These are phyloP conservation scores for Actinidia arguta DNA, from an alignment of 179 eudicot species.

Conservation along the genomic window DNA sequence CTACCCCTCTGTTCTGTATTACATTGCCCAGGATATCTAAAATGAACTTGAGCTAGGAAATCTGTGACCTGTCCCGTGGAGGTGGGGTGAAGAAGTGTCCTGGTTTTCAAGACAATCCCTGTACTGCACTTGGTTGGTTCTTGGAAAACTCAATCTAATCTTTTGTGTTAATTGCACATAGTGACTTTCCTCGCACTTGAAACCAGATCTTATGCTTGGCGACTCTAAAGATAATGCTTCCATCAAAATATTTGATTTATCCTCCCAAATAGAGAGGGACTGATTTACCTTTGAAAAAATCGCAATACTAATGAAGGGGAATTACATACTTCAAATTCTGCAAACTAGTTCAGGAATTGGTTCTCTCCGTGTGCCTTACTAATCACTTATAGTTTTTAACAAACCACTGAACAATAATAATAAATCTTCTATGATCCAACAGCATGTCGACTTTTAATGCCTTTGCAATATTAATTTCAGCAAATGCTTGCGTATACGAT, in stretches of 20 bases:
- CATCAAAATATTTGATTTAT: not conserved
- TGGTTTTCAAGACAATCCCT: not conserved
- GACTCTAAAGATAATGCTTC: not conserved
- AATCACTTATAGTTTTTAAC: not conserved
- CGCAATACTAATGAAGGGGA: not conserved
- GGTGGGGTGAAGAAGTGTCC: not conserved
- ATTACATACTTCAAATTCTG: not conserved
- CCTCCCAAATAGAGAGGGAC: too few relatives aligned
- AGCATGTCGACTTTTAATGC: not conserved
- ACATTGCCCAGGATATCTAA: too few relatives aligned
- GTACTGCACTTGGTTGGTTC: too few relatives aligned
- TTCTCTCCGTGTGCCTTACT: not conserved
- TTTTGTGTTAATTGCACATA: not conserved
- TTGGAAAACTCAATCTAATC: too few relatives aligned
- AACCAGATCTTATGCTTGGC: not conserved
- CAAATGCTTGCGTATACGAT: conserved; percentile 1
- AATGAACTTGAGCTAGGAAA: too few relatives aligned
- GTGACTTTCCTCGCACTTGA: not conserved
- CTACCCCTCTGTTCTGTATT: not conserved
- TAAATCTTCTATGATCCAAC: not conserved
- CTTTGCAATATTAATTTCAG: not conserved
- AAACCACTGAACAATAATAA: not conserved
- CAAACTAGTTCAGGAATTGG: not conserved
- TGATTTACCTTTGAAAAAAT: not conserved
- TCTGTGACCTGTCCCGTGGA: not conserved